Evolutionary conservation across 83 land plant genomes (phyloP), one percentile per base, ranked within the genome.

Genomic region (Diphasiastrum complanatum): DNA sequence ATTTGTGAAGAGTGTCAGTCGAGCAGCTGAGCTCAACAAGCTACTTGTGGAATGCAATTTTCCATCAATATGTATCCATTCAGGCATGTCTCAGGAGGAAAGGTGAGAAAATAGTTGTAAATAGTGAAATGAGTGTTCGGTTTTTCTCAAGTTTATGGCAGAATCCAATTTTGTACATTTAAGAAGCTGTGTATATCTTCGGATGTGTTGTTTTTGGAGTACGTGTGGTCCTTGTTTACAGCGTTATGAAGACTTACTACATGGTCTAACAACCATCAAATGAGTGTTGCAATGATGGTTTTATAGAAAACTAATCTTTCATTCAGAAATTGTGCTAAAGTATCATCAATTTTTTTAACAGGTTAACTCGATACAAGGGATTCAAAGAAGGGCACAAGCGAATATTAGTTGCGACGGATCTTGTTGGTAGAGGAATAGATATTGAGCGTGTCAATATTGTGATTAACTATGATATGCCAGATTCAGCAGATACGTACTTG

Each of bases 401-500:
- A 59, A 95, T 89, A 35, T 73, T 95, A 12, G 99, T 90, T 29
- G 99, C 99, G 33, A 95, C 97, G 23, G 93, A 95, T 78, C 69
- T 95, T 60, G 97, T 89, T 52, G 99, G 97, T 24, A 73, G 97
- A 26, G 99, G 97, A 51, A 95, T 95, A 47, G 99, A 95, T 41
- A 95, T 95, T 67, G 97, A 95, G 70, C 89, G 99, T 37, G 99
- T 95, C 27, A 95, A 95, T 64, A 95, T 95, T 77, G 99, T 95
- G 4, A 86, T 95, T 50, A 95, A 95, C 66, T 95, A 95, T 78
- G 99, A 95, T 64, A 95, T 95, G 99, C 99, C 99, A 20, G 99
- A 95, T 68, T 85, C 99, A 66, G 99, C 99, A 0, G 99, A 95
- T 61, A 95, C 99, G 25, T 95, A 95, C 48, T 75, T 95, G 47